Evolutionary conservation across 2,329 filamentous ascomycete genomes (phyloP).

Genomic region (Exophiala oligosperma): DNA sequence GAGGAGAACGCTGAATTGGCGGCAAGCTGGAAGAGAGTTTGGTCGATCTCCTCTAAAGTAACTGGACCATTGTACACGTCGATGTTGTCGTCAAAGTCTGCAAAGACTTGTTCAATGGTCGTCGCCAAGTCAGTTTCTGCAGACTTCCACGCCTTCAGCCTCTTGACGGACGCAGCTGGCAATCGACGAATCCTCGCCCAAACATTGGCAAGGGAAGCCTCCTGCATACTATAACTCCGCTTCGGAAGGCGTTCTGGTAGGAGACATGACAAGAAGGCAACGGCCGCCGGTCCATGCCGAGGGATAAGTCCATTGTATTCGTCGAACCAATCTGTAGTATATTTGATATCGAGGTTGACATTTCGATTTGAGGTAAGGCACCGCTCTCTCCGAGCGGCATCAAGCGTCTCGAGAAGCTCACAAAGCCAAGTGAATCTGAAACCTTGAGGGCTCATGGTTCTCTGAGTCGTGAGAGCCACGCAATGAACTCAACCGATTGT

Average conservation of each 20-base stretch:
- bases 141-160: slow-evolving; percentile 64
- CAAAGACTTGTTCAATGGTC: slow-evolving; percentile 67
- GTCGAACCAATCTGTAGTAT: slow-evolving; percentile 67
- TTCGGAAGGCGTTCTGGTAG: slow-evolving; percentile 76
- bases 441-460: slow-evolving; percentile 33
- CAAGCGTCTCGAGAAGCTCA: slow-evolving; percentile 69
- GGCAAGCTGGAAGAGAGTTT: slow-evolving; percentile 64
- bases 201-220: slow-evolving; percentile 62
- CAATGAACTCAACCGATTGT: background rate
- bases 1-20: slow-evolving; percentile 71
- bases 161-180: slow-evolving; percentile 58
- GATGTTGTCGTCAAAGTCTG: slow-evolving; percentile 52
- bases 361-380: slow-evolving; percentile 33
- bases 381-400: slow-evolving; percentile 47
- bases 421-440: slow-evolving; percentile 68
- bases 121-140: slow-evolving; percentile 68
- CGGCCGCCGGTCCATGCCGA: slow-evolving; percentile 55
- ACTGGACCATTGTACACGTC: slow-evolving; percentile 45
- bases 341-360: slow-evolving; percentile 41
- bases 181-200: slow-evolving; percentile 68
- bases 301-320: slow-evolving; percentile 61
- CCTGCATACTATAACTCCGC: slow-evolving; percentile 72
- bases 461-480: background rate
- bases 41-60: slow-evolving; percentile 72
- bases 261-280: slow-evolving; percentile 71